These are phyloP conservation scores for Skeletonema potamos DNA, from an alignment of 108 stramenopile genomes.

Conservation along the genomic window DNA sequence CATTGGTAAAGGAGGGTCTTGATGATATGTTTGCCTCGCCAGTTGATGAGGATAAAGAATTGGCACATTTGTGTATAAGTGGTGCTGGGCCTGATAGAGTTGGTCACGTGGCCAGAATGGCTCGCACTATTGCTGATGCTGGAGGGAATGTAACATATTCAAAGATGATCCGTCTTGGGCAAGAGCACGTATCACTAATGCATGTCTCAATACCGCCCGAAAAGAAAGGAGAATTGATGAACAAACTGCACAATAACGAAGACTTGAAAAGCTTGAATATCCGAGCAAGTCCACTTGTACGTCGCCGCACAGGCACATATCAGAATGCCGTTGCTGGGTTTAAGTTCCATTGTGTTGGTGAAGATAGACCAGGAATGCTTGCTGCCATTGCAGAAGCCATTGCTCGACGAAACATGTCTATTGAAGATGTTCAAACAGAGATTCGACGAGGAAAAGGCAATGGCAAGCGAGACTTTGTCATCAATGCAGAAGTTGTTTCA, in stretches of 20 bases:
- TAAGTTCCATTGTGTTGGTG: conserved; percentile 79
- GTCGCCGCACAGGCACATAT: conserved; percentile 49
- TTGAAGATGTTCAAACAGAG: conserved; percentile 79
- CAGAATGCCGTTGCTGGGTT: conserved; percentile 59
- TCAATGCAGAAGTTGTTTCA: conserved; percentile 61
- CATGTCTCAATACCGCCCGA: conserved; percentile 77
- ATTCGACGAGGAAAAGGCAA: conserved; percentile 46
- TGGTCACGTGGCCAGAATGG: conserved; percentile 72
- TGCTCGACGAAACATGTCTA: conserved; percentile 61
- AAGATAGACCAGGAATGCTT: conserved; percentile 83
- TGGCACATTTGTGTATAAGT: conserved; percentile 69
- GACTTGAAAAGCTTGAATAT: conserved; percentile 58
- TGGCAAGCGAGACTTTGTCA: conserved; percentile 67
- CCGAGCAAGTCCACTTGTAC: conserved; percentile 51
- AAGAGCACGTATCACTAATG: conserved; percentile 84
- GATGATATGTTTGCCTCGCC: conserved; percentile 64
- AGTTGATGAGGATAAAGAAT: conserved; percentile 66
- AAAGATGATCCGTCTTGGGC: conserved; percentile 82
- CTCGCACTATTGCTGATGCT: conserved; percentile 55
- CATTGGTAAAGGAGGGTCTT: conserved; percentile 68
- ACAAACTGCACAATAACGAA: conserved; percentile 37
- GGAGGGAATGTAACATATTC: conserved; percentile 86
- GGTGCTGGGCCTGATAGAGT: conserved; percentile 74
- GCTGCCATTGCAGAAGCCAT: conserved; percentile 70
- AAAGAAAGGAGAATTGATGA: conserved; percentile 28